Percentiles rank a stretch among this genome's conserved stretches.
Conservation (phyloP, 306 rosid species). For the Lathyrus aphaca region DNA sequence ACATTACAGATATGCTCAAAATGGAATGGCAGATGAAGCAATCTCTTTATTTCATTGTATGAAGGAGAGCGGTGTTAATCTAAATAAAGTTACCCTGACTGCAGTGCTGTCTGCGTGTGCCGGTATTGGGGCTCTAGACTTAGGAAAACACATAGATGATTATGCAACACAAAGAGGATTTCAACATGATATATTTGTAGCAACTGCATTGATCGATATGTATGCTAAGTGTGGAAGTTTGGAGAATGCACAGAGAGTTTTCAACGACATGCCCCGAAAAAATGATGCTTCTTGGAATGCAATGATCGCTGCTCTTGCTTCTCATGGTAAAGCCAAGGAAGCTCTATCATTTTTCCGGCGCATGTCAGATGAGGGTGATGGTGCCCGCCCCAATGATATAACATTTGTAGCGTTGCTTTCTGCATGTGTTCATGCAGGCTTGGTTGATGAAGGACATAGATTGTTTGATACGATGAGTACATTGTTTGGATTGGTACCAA, state of each 20-base stretch:
- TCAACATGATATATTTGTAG: constrained; percentile 66
- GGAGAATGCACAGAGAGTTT: constrained; percentile 71
- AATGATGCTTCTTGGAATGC: constrained; percentile 96
- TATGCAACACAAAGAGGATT: constrained; percentile 70
- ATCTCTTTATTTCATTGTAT: constrained; percentile 64
- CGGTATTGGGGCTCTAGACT: constrained; percentile 74
- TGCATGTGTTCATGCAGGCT: constrained; percentile 90
- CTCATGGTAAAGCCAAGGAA: constrained; percentile 81
- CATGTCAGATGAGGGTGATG: constrained; percentile 65
- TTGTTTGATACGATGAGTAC: constrained; percentile 74
- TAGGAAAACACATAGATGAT: constrained; percentile 69
- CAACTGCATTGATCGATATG: constrained; percentile 88
- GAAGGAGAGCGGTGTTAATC: constrained; percentile 56
- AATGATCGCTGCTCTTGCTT: constrained; percentile 94
- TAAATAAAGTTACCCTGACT: constrained; percentile 74
- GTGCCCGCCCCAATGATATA: constrained; percentile 73
- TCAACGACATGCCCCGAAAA: constrained; percentile 70
- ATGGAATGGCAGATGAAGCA: constrained; percentile 87
- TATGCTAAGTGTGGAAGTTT: constrained; percentile 93
- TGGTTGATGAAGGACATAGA: constrained; percentile 69
- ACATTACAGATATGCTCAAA: constrained; percentile 82
- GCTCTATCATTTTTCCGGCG: constrained; percentile 68
- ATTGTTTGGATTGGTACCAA: constrained; percentile 70
- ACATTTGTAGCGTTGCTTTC: constrained; percentile 90
- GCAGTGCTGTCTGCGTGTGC: constrained; percentile 82